phyloP scores from a whole-genome alignment of 1,284 basidiomycete genomes.

The Inonotus hispidus region DNA sequence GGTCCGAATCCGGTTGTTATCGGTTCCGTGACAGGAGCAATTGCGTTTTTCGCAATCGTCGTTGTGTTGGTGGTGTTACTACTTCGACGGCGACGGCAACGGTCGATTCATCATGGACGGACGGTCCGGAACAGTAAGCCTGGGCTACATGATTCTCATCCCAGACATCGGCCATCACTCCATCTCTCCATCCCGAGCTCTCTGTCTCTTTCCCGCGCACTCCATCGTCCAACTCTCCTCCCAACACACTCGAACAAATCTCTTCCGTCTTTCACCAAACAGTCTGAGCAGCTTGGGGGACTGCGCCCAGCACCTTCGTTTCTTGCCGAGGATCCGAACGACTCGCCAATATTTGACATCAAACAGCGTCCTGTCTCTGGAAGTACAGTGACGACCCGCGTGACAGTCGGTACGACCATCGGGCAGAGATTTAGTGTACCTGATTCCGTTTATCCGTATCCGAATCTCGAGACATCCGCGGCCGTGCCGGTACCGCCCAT shows the following conservation, averaged over 20 bases:
- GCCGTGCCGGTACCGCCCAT: constrained; percentile 10
- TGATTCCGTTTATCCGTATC: constrained; percentile 14
- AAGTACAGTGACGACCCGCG: constrained; percentile 17
- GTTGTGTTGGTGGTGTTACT: constrained; percentile 8
- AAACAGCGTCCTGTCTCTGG: constrained; percentile 16
- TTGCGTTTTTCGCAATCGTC: constrained; percentile 10
- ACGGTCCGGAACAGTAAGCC: constrained; percentile 1
- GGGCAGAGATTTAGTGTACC: constrained; percentile 14
- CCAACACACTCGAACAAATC: constrained; percentile 1
- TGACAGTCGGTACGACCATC: constrained; percentile 17
- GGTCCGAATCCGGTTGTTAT: constrained; percentile 4
- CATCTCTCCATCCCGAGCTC: constrained; percentile 3
- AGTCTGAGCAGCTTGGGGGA: background rate
- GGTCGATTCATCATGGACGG: background rate
- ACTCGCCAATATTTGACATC: constrained; percentile 17
- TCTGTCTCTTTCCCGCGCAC: background rate
- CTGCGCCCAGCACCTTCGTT: constrained; percentile 1
- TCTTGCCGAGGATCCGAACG: constrained; percentile 9
- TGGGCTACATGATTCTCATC: background rate
- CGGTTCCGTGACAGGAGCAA: constrained; percentile 12
- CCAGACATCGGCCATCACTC: constrained; percentile 8
- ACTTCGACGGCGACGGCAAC: constrained; percentile 8
- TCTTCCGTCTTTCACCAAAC: background rate
- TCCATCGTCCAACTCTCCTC: constrained; percentile 5
- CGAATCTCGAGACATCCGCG: constrained; percentile 5